Evolutionary conservation across 1,284 basidiomycete species (phyloP).

Genomic region (Moesziomyces parantarcticus): DNA sequence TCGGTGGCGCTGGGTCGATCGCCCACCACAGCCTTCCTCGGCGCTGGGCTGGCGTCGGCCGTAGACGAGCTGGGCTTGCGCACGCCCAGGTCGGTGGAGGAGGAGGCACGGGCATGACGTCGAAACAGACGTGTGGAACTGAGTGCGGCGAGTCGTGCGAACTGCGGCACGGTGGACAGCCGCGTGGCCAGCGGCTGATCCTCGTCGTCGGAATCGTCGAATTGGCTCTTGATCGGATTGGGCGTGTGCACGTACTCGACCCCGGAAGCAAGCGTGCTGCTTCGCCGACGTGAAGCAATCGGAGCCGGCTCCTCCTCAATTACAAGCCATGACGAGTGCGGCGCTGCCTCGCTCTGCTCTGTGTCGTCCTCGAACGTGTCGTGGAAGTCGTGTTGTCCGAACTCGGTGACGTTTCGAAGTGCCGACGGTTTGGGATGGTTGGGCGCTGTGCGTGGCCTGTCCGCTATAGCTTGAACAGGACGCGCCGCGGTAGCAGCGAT

Average conservation of each 20-base stretch:
- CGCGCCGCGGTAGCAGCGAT: not conserved
- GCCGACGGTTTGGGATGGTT: not conserved
- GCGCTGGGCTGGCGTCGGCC: conserved; percentile 15
- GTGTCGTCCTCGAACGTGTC: not conserved
- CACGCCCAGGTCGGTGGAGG: not conserved
- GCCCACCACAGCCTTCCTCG: conserved; percentile 28
- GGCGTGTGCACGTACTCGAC: conserved; percentile 2
- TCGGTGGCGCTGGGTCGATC: conserved; percentile 27
- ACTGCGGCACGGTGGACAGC: conserved; percentile 7
- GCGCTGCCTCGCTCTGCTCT: too few species aligned
- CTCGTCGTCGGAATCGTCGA: conserved; percentile 49
- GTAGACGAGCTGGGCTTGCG: conserved; percentile 1
- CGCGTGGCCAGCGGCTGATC: conserved; percentile 11
- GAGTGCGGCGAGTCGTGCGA: conserved; percentile 29
- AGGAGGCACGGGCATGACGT: not conserved
- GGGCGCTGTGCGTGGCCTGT: not conserved
- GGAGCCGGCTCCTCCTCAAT: not conserved
- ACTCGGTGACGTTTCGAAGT: not conserved
- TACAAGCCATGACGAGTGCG: not conserved
- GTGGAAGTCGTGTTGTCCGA: not conserved
- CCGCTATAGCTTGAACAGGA: not conserved
- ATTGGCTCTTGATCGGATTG: conserved; percentile 23
- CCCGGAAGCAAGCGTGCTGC: conserved; percentile 4
- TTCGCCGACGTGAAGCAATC: not conserved
- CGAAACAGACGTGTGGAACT: too few species aligned